A percentile compares a stretch with the other conserved stretches of the same genome.
phyloP scores from a whole-genome alignment of 345 rosid species.

The Rhodamnia argentea region DNA sequence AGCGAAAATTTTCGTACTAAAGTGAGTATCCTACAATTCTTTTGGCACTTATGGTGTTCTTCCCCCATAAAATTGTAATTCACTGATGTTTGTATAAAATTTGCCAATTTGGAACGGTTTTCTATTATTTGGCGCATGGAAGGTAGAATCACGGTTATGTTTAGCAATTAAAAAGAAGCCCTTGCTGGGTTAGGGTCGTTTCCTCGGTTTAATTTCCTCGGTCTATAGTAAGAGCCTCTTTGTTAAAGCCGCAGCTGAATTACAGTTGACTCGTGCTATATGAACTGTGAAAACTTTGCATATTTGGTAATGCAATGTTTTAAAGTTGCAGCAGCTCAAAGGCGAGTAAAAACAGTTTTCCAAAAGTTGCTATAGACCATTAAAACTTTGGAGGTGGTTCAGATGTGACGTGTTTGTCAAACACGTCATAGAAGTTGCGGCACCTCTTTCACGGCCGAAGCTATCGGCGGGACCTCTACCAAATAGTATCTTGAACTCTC shows the following conservation, averaged over 20 bases:
- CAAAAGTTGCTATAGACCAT: no score
- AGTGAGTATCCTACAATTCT: no score
- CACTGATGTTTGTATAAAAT: background rate
- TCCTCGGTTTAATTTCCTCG: background rate
- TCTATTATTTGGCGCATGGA: background rate
- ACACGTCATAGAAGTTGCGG: no score
- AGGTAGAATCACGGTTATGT: background rate
- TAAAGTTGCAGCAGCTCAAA: background rate
- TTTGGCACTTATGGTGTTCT: no score
- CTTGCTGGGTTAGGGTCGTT: background rate
- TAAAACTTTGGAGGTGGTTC: no score
- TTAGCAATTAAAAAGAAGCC: no score
- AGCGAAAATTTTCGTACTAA: no score
- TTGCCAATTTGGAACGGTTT: background rate
- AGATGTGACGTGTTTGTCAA: no score
- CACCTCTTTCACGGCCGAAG: no score
- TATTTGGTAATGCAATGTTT: background rate
- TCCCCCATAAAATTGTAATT: background rate
- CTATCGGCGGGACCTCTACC: no score
- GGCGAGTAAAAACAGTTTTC: no score
- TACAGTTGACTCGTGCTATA: background rate
- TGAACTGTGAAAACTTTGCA: background rate
- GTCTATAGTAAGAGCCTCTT: background rate
- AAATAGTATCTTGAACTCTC: no score
- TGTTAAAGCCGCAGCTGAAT: background rate